These are phyloP conservation scores for Ogataea degrootiae DNA, from an alignment of 805 yeast genomes.

Conservation along the genomic window DNA sequence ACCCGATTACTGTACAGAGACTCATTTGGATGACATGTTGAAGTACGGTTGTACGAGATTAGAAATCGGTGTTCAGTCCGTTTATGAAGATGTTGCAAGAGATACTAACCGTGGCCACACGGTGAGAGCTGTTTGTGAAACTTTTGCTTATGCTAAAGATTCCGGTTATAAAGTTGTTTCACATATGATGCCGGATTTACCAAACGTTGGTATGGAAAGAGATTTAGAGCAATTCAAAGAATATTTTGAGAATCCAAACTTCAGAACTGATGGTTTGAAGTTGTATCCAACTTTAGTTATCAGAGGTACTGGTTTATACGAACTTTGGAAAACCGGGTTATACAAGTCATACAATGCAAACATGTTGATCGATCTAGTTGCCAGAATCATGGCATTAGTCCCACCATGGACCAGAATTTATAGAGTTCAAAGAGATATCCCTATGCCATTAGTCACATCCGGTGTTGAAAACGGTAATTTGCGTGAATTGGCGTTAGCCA, in stretches of 20 bases:
- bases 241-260: slow-evolving; percentile 94
- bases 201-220: slow-evolving; percentile 98
- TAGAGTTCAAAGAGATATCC: slow-evolving; percentile 97
- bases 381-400: slow-evolving; percentile 89
- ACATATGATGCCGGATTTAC: slow-evolving; percentile 99
- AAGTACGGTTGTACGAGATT: slow-evolving; percentile 94
- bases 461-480: slow-evolving; percentile 98
- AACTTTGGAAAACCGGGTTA: slow-evolving; percentile 93
- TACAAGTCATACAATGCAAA: slow-evolving; percentile 94
- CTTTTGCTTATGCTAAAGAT: slow-evolving; percentile 94
- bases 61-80: slow-evolving; percentile 96
- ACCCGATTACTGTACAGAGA: slow-evolving; percentile 96
- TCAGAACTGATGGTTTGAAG: slow-evolving; percentile 94
- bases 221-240: slow-evolving; percentile 94
- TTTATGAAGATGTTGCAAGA: slow-evolving; percentile 96
- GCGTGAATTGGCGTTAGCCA: slow-evolving; percentile 89
- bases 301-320: slow-evolving; percentile 95
- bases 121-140: slow-evolving; percentile 91
- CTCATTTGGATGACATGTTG: slow-evolving; percentile 93
- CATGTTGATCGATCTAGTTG: slow-evolving; percentile 89
- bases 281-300: slow-evolving; percentile 94
- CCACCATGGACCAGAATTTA: slow-evolving; percentile 99
- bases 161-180: slow-evolving; percentile 97
- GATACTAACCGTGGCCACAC: slow-evolving; percentile 98
- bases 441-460: slow-evolving; percentile 96